Base-by-base conservation (phyloP, 768 basidiomycete genomes). In the Leccinum subgranulosum region DNA sequence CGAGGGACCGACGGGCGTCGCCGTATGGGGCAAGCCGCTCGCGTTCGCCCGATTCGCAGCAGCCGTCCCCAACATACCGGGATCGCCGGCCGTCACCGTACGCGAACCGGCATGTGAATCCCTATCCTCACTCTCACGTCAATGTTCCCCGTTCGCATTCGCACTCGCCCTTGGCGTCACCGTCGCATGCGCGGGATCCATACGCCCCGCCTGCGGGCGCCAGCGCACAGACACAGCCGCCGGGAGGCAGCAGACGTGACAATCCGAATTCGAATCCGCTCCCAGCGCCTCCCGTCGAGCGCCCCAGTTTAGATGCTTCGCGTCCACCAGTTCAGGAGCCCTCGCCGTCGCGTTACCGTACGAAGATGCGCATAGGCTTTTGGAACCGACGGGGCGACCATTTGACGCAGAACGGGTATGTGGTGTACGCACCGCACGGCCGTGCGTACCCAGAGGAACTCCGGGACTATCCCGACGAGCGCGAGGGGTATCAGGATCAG, bases 361-460 rank as follows among this genome's bases (percentile, higher is more conserved):
- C 59, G 58, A 73, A 76, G 57, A 53, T 76, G 9, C 84, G 87
- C 19, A 71, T 72, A 33, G 89, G 88, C 1, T 83, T 75, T 62
- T 91, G 89, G 89, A 91, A 91, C 61, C 66, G 79, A n/a, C 82
- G 88, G 2, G 89, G 89, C 0, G 89, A 91, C 66, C 82, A 88
- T 62, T 77, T 87, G 51, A 86, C 84, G 21, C 53, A 68, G 21
- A 71, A 75, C 19, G 77, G 78, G 49, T 85, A 74, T 62, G 75
- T 89, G 60, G 87, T 91, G 29, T 89, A 85, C 55, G 87, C 86
- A 8, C 89, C 89, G 1, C 70, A 68, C 0, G 70, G 76, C 8
- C 68, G 71, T 48, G 77, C 79, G n/a, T 84, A 84, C 62, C 89
- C 89, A 1, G 60, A 66, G 0, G 89, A 91, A 9, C 75, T 91